phyloP scores from a whole-genome alignment of 129 eudicot genomes.

The Deinandra increscens region DNA sequence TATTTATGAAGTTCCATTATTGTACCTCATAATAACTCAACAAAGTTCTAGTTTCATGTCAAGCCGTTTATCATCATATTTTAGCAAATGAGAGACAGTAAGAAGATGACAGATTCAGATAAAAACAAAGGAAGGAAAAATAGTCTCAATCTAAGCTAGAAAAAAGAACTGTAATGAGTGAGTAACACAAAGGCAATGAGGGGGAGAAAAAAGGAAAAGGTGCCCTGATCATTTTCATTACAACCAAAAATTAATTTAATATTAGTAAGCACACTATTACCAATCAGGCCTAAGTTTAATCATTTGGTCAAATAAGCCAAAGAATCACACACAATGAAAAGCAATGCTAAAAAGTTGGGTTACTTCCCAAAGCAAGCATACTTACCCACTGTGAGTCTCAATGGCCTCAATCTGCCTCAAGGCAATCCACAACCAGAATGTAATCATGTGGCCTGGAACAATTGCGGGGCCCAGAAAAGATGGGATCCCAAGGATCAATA shows the following conservation, averaged over 20 bases:
- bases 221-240: slow-evolving; percentile 8
- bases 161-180: not conserved
- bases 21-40: not conserved
- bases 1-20: not conserved
- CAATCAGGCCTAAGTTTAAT: slow-evolving; percentile 18
- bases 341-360: slow-evolving; percentile 11
- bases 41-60: slow-evolving; percentile 10
- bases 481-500: slow-evolving; percentile 80
- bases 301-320: slow-evolving; percentile 20
- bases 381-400: slow-evolving; percentile 95
- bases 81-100: not conserved
- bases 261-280: slow-evolving; percentile 14
- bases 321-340: slow-evolving; percentile 12
- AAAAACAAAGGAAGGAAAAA: not conserved
- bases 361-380: slow-evolving; percentile 15
- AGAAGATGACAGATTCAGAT: not conserved
- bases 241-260: slow-evolving; percentile 17
- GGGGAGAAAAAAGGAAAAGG: slow-evolving; percentile 17
- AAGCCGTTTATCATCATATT: not conserved
- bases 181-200: slow-evolving; percentile 7
- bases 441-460: slow-evolving; percentile 77
- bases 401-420: slow-evolving; percentile 87
- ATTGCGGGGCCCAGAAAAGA: slow-evolving; percentile 79
- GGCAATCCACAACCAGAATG: slow-evolving; percentile 82
- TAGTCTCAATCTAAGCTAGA: not conserved